Conservation (phyloP, 2,329 filamentous ascomycete species). For the Chaetomium olivaceum region DNA sequence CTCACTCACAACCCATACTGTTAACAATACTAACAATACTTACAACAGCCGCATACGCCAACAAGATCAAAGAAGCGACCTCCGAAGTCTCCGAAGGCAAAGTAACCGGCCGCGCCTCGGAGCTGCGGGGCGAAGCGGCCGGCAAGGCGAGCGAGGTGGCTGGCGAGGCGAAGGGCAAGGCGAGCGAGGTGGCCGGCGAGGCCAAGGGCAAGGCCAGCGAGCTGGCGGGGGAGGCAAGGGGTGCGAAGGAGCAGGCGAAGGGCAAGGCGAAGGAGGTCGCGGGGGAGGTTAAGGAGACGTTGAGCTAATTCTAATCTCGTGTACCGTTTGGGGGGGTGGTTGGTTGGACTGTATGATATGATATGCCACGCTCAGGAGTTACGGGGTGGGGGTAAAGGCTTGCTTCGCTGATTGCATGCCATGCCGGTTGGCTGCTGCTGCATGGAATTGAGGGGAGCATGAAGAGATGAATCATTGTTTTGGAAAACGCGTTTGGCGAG, state of each 20-base stretch:
- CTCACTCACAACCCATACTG: background rate
- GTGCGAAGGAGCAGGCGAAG: conserved; percentile 40
- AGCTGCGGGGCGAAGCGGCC: conserved; percentile 40
- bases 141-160: conserved; percentile 44
- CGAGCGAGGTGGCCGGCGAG: conserved; percentile 42
- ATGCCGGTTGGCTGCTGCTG: background rate
- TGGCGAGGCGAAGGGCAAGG: conserved; percentile 40
- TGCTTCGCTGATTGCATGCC: no score
- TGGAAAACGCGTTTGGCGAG: background rate
- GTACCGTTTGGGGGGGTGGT: no score
- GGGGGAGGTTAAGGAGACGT: background rate
- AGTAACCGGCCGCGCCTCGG: conserved; percentile 44
- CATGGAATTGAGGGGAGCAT: background rate
- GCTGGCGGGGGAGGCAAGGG: conserved; percentile 43
- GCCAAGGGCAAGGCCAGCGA: conserved; percentile 48
- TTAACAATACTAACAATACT: no score
- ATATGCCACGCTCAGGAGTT: no score
- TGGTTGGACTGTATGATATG: no score
- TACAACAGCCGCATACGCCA: conserved; percentile 39
- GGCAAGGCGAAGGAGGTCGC: conserved; percentile 11
- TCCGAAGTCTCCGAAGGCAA: conserved; percentile 40
- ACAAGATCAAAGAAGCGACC: conserved; percentile 52
- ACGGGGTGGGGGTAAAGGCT: no score
- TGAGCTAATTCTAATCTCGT: background rate
- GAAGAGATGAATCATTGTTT: no score